Percentiles rank a stretch among this genome's conserved stretches.
Evolutionary conservation across 2,329 filamentous ascomycete genomes (phyloP).

Genomic region (Colletotrichum noveboracense): DNA sequence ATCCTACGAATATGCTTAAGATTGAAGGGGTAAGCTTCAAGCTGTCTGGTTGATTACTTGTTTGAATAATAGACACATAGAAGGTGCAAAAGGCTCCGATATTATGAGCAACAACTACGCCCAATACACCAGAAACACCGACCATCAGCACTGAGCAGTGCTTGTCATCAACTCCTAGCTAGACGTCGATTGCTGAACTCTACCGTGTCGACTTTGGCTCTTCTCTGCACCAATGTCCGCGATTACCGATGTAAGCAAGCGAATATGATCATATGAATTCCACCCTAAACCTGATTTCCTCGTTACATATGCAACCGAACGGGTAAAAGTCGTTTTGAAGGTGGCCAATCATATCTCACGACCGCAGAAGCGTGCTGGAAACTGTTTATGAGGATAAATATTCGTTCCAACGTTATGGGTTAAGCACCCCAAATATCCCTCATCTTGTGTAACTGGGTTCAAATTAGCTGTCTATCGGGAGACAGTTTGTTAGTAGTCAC

Average conservation of each 20-base stretch:
- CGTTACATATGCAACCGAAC: too few species aligned
- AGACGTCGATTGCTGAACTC: not conserved
- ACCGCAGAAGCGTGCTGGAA: not conserved
- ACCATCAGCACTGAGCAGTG: not conserved
- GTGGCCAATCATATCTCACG: not conserved
- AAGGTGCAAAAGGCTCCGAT: not conserved
- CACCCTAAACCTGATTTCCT: not conserved
- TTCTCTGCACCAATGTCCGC: not conserved
- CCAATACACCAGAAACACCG: not conserved
- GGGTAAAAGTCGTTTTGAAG: not conserved
- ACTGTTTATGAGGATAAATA: not conserved
- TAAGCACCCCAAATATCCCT: not conserved
- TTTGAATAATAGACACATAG: not conserved
- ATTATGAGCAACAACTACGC: not conserved
- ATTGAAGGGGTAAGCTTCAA: not conserved
- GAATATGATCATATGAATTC: not conserved
- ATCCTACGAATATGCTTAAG: not conserved
- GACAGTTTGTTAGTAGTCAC: not conserved
- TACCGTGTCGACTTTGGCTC: not conserved
- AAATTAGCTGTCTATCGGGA: not conserved
- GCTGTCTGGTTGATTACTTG: not conserved
- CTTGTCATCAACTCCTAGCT: not conserved
- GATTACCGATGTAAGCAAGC: not conserved
- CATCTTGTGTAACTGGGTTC: not conserved
- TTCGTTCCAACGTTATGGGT: not conserved